Evolutionary conservation across 371 early-diverging fungal species (phyloP).

Genomic region (Nematocida minor): DNA sequence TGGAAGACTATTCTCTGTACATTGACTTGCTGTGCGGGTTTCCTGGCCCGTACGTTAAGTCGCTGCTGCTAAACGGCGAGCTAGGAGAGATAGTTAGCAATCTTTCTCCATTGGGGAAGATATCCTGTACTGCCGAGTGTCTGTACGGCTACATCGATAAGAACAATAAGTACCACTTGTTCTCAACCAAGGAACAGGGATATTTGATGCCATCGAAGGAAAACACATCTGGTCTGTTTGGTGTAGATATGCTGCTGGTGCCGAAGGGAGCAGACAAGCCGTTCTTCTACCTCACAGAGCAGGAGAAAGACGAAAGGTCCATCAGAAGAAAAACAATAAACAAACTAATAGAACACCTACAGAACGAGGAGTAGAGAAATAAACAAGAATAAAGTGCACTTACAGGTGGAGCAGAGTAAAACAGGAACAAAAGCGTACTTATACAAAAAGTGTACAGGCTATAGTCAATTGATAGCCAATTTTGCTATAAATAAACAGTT

Average conservation of each 20-base stretch:
- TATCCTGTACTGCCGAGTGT: slow-evolving; percentile 28
- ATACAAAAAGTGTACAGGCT: too few relatives aligned
- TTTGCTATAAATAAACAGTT: too few relatives aligned
- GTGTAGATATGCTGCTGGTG: slow-evolving; percentile 5
- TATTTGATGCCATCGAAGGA: neutral
- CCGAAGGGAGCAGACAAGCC: neutral
- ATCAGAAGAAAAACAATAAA: slow-evolving; percentile 30
- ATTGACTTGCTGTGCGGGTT: slow-evolving; percentile 31
- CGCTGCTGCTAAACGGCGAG: neutral
- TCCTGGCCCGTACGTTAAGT: slow-evolving; percentile 51
- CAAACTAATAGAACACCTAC: slow-evolving; percentile 14
- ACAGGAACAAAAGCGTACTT: too few relatives aligned
- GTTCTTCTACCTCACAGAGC: neutral
- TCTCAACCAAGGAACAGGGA: neutral
- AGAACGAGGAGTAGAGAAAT: neutral
- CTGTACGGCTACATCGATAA: slow-evolving; percentile 23
- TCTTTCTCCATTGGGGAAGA: neutral
- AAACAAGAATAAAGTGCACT: too few relatives aligned
- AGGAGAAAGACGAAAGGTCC: slow-evolving; percentile 17
- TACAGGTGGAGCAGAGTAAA: too few relatives aligned
- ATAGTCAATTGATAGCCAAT: too few relatives aligned
- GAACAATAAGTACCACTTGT: neutral
- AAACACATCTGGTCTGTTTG: neutral
- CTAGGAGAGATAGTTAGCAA: slow-evolving; percentile 22
- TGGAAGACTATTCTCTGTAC: slow-evolving; percentile 50